These are phyloP conservation scores for Beauveria pseudobassiana DNA, from an alignment of 2,329 filamentous ascomycete genomes.

Conservation along the genomic window DNA sequence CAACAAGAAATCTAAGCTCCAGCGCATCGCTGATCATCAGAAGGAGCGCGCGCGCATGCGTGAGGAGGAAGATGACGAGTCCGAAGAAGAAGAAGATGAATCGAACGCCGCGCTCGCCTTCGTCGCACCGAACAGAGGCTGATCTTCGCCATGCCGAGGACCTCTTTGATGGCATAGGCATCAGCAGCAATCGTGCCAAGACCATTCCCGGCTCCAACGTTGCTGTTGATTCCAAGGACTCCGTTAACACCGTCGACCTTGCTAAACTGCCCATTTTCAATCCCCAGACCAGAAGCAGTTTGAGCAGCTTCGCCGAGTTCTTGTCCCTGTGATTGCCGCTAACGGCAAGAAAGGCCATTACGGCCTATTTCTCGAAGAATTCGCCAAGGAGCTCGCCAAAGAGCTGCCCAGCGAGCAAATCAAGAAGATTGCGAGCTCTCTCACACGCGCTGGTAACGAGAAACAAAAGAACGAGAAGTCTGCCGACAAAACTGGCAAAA, in stretches of 20 bases:
- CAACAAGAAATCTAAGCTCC: constrained; percentile 80
- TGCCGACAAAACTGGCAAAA: constrained; percentile 90
- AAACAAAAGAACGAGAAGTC: constrained; percentile 99
- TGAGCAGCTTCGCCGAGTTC: constrained; percentile 64
- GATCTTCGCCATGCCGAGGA: constrained; percentile 88
- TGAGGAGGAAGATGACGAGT: constrained; percentile 39
- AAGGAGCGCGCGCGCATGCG: constrained; percentile 48
- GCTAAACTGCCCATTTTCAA: constrained; percentile 77
- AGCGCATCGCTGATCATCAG: constrained; percentile 77
- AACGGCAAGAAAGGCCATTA: constrained; percentile 89
- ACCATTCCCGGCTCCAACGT: constrained; percentile 59
- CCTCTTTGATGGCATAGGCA: constrained; percentile 71
- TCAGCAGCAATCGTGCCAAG: constrained; percentile 58
- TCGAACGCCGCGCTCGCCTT: constrained; percentile 65
- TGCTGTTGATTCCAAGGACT: constrained; percentile 63
- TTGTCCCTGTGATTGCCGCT: constrained; percentile 68
- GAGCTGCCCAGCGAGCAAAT: constrained; percentile 88
- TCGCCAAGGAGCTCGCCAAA: constrained; percentile 77
- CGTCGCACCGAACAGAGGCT: constrained; percentile 75
- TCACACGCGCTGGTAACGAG: constrained; percentile 92
- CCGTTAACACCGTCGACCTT: constrained; percentile 74
- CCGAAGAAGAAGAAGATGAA: constrained; percentile 65
- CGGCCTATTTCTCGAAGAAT: constrained; percentile 81
- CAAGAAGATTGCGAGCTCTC: constrained; percentile 83
- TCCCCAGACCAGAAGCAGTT: constrained; percentile 84